These are phyloP conservation scores for Houttuynia cordata DNA, from an alignment of 164 flowering plant species.

Conservation along the genomic window DNA sequence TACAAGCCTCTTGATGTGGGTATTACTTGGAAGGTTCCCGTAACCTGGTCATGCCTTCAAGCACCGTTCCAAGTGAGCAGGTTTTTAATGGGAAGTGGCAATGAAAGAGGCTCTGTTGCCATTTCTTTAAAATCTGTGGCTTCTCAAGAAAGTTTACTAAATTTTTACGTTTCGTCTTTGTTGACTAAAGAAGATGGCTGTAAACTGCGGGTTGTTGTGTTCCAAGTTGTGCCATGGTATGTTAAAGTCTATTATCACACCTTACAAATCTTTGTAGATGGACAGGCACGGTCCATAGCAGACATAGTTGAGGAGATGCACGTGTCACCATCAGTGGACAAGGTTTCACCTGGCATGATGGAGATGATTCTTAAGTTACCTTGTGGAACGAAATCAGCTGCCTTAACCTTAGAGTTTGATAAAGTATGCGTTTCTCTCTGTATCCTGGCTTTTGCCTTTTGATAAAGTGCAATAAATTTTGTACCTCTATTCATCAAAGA, in stretches of 20 bases:
- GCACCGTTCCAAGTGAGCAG: slow-evolving; percentile 74
- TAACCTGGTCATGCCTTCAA: slow-evolving; percentile 58
- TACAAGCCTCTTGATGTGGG: slow-evolving; percentile 55
- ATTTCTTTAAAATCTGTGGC: slow-evolving; percentile 49
- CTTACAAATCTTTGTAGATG: slow-evolving; percentile 53
- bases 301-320: slow-evolving; percentile 49
- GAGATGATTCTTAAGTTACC: slow-evolving; percentile 66
- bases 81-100: slow-evolving; percentile 94
- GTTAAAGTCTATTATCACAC: slow-evolving; percentile 83
- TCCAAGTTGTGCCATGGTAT: slow-evolving; percentile 98
- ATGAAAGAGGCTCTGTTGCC: slow-evolving; percentile 92
- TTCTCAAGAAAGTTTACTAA: slow-evolving; percentile 8
- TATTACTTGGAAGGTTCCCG: slow-evolving; percentile 65
- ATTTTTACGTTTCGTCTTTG: slow-evolving; percentile 7
- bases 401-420: slow-evolving; percentile 68
- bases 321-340: slow-evolving; percentile 93
- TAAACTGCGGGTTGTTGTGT: slow-evolving; percentile 43
- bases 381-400: slow-evolving; percentile 48
- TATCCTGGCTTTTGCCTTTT: neutral
- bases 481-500: neutral
- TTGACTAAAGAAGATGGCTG: slow-evolving; percentile 22
- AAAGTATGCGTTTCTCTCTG: slow-evolving; percentile 38
- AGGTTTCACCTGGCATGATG: slow-evolving; percentile 78
- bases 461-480: neutral
- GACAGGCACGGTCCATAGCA: slow-evolving; percentile 18